These are phyloP conservation scores for Westerdykella sp. DNA, from an alignment of 2,329 filamentous ascomycete species.

Conservation along the genomic window DNA sequence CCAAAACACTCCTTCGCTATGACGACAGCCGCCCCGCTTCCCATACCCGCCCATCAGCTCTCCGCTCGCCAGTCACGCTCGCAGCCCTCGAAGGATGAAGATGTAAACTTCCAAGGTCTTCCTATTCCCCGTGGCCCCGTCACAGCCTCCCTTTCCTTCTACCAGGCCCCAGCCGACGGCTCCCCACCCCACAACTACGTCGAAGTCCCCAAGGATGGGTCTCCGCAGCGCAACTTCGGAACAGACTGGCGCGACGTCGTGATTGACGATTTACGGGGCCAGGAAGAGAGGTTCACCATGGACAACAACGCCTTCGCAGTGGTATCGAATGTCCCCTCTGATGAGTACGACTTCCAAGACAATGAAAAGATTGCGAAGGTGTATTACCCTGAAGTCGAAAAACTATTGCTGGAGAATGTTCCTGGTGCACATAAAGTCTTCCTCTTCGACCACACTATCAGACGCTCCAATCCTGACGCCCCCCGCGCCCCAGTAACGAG, in stretches of 20 bases:
- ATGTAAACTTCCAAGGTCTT: conserved; percentile 23
- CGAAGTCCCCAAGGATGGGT: conserved; percentile 54
- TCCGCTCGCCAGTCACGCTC: conserved; percentile 7
- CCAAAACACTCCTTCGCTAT: conserved; percentile 27
- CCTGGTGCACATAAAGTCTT: conserved; percentile 54
- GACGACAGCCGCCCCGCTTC: conserved; percentile 39
- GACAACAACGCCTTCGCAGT: conserved; percentile 71
- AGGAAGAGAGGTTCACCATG: conserved; percentile 59
- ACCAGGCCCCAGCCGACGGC: conserved; percentile 54
- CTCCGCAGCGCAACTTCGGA: conserved; percentile 60
- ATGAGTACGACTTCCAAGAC: conserved; percentile 56
- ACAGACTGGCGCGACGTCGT: conserved; percentile 45
- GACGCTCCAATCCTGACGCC: conserved; percentile 55
- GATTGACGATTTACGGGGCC: conserved; percentile 68
- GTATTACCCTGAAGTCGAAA: conserved; percentile 77
- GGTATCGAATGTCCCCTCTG: conserved; percentile 52
- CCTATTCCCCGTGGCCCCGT: conserved; percentile 55
- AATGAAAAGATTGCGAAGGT: conserved; percentile 61
- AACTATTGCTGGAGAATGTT: conserved; percentile 50
- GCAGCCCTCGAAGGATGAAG: conserved; percentile 18
- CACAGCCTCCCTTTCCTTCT: conserved; percentile 60
- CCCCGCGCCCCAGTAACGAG: conserved; percentile 62
- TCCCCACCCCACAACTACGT: conserved; percentile 61
- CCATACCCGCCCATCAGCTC: conserved; percentile 40
- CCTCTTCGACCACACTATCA: conserved; percentile 74